Base-by-base conservation (phyloP, 495 filamentous ascomycete species). In the Rostrohypoxylon terebratum region DNA sequence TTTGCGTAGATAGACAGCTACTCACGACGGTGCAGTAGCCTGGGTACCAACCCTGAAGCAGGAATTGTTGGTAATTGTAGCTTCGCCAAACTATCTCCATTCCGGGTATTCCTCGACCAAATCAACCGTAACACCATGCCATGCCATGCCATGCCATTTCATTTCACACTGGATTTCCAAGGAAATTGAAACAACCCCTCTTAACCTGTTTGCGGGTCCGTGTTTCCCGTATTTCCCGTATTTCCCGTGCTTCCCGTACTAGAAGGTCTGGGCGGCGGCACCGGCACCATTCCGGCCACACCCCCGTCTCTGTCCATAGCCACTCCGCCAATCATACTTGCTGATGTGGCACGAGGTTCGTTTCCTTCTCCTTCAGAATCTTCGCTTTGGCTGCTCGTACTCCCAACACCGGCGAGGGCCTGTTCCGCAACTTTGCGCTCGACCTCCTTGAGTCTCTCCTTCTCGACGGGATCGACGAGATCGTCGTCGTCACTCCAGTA, bases 401-500 rank as follows among this genome's bases (percentile, higher is more conserved):
- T 70, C 10, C 71, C 71, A 20, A 76, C 66, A 13, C 72, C 74
- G 13, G 78, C 79, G 5, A 77, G 66, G 16, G 68, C 72, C 61
- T 83, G 78, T 68, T 84, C 80, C 62, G 83, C 78, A 0, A 77
- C 76, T 51, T 78, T 75, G 44, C 75, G 71, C 66, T 81, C 73
- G 13, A 82, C 66, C 66, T 85, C 81, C 54, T 72, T 78, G 45
- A 81, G 62, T 33, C 84, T 74, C 71, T 77, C 75, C 80, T 87
- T 87, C 80, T 87, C 85, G 8, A 80, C 82, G 5, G 76, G 76
- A 64, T 88, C 86, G 14, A 87, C 80, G 16, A 88, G 69, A 61
- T 88, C 86, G 54, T 88, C 86, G 58, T 88, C 86, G 63, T 86
- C 85, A 59, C 81, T 84, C 83, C 83, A 88, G 69, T 81, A 86